Evolutionary conservation across 2,329 filamentous ascomycete species (phyloP).

Genomic region (Trichophaea hybrida): DNA sequence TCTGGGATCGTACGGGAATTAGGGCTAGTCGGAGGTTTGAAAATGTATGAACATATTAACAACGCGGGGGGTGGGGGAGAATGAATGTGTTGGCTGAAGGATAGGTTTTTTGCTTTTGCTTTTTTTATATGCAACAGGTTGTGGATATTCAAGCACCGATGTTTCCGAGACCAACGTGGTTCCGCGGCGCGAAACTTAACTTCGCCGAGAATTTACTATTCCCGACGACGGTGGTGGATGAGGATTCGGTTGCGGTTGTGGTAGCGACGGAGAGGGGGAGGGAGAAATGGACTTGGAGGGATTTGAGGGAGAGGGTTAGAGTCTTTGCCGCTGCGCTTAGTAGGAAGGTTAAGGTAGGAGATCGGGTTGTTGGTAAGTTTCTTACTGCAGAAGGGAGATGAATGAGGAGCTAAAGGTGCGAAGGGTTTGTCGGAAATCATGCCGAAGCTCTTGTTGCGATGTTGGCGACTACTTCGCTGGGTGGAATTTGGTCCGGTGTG

Average conservation of each 20-base stretch:
- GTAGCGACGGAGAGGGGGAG: slow-evolving; percentile 61
- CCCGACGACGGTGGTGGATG: slow-evolving; percentile 45
- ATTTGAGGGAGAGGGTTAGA: slow-evolving; percentile 64
- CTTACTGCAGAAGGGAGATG: too few relatives aligned
- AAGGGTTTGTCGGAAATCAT: slow-evolving; percentile 77
- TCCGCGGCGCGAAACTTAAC: slow-evolving; percentile 63
- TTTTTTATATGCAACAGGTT: slow-evolving; percentile 38
- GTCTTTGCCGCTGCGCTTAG: slow-evolving; percentile 51
- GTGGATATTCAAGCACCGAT: slow-evolving; percentile 53
- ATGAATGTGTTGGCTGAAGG: background rate
- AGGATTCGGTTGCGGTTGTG: slow-evolving; percentile 55
- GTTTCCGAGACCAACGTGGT: slow-evolving; percentile 81
- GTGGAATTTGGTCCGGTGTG: slow-evolving; percentile 84
- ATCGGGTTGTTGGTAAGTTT: slow-evolving; percentile 43
- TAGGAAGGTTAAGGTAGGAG: slow-evolving; percentile 35
- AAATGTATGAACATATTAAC: slow-evolving; percentile 36
- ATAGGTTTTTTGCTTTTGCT: background rate
- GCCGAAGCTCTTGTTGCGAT: slow-evolving; percentile 75
- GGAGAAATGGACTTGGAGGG: slow-evolving; percentile 58
- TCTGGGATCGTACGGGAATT: slow-evolving; percentile 72
- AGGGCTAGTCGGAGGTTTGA: slow-evolving; percentile 50
- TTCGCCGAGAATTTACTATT: slow-evolving; percentile 92
- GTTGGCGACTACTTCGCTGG: slow-evolving; percentile 66
- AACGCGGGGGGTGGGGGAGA: background rate
- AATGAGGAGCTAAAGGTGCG: background rate